Evolutionary conservation across 495 filamentous ascomycete genomes (phyloP).

Genomic region (Lasiosphaeria ovina): DNA sequence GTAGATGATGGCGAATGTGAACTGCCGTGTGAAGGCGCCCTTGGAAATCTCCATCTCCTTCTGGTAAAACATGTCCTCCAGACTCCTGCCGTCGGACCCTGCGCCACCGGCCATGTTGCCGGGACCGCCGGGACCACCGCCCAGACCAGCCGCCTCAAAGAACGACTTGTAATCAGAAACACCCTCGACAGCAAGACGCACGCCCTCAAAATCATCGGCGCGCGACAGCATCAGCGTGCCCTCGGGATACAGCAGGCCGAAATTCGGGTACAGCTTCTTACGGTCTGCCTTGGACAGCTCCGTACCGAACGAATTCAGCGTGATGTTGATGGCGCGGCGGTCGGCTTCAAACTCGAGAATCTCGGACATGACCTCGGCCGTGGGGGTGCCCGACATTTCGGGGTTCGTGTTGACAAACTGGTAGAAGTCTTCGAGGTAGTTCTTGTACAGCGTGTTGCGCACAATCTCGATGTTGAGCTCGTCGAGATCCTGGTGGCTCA

Average conservation of each 20-base stretch:
- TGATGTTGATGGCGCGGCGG: slow-evolving; percentile 96
- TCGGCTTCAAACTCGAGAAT: slow-evolving; percentile 96
- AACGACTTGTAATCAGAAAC: slow-evolving; percentile 88
- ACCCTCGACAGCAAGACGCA: slow-evolving; percentile 87
- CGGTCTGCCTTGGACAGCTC: slow-evolving; percentile 92
- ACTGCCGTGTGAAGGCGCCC: slow-evolving; percentile 91
- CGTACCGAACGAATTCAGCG: slow-evolving; percentile 96
- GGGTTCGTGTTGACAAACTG: slow-evolving; percentile 82
- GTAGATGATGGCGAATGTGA: slow-evolving; percentile 92
- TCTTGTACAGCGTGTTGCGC: slow-evolving; percentile 98
- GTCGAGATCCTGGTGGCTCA: slow-evolving; percentile 94
- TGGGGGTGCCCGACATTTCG: slow-evolving; percentile 82
- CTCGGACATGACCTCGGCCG: slow-evolving; percentile 90
- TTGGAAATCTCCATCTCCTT: slow-evolving; percentile 99
- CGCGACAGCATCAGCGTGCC: slow-evolving; percentile 92
- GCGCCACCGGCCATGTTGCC: slow-evolving; percentile 82
- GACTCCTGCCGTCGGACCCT: slow-evolving; percentile 76
- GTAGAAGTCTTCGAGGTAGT: slow-evolving; percentile 98
- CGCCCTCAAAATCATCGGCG: slow-evolving; percentile 92
- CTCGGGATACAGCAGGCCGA: slow-evolving; percentile 88
- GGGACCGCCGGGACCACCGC: slow-evolving; percentile 66
- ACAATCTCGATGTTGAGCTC: slow-evolving; percentile 99
- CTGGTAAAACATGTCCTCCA: slow-evolving; percentile 98
- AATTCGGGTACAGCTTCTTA: slow-evolving; percentile 92
- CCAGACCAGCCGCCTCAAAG: slow-evolving; percentile 89